Evolutionary conservation across 2,329 filamentous ascomycete species (phyloP).

Genomic region (Fusarium falciforme): DNA sequence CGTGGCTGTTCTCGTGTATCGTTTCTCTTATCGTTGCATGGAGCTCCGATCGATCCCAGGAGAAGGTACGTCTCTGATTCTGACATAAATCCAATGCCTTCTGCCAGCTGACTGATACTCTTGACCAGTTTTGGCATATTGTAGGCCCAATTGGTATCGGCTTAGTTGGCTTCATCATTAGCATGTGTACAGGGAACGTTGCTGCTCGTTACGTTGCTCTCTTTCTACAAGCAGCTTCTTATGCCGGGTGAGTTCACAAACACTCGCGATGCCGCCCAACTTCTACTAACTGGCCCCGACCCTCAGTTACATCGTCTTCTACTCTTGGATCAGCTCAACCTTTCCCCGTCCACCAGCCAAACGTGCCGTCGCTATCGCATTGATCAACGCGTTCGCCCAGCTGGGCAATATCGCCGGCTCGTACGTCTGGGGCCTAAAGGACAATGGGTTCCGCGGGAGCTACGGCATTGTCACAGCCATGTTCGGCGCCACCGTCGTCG

Average conservation of each 20-base stretch:
- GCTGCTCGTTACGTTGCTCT: not conserved
- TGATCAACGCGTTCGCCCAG: not conserved
- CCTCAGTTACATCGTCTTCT: too few relatives aligned
- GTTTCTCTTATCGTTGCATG: not conserved
- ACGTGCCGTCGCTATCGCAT: not conserved
- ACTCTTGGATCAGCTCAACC: not conserved
- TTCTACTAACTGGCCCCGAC: too few relatives aligned
- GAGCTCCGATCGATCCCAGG: not conserved
- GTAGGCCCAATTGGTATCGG: too few relatives aligned
- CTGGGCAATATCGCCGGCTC: not conserved
- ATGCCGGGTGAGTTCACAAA: too few relatives aligned
- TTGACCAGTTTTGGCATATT: too few relatives aligned
- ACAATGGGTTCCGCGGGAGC: too few relatives aligned
- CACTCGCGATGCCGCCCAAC: too few relatives aligned
- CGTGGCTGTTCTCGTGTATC: not conserved
- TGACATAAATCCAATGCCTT: not conserved
- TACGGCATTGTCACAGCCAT: too few relatives aligned
- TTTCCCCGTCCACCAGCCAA: not conserved
- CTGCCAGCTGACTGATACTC: too few relatives aligned
- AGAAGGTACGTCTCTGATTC: too few relatives aligned
- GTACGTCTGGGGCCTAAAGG: not conserved
- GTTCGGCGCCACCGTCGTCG: too few relatives aligned
- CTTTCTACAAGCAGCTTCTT: not conserved
- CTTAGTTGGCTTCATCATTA: not conserved
- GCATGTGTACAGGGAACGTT: not conserved